phyloP scores from a whole-genome alignment of 805 yeast genomes.

The Starmerella potacharoeniae region DNA sequence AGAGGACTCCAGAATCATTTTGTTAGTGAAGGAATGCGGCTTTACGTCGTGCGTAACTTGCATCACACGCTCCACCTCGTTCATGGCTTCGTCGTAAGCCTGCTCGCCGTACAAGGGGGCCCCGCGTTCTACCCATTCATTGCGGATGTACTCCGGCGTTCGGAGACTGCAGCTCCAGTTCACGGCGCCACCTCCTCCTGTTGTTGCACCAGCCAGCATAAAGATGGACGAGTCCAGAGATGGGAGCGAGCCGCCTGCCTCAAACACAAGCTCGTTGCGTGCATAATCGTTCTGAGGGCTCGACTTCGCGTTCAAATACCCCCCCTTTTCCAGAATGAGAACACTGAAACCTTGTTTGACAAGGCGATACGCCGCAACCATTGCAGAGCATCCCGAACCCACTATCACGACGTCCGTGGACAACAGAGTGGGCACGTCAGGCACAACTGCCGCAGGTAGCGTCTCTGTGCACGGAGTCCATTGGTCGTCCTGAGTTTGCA shows the following conservation, averaged over 20 bases:
- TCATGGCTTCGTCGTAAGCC: constrained; percentile 36
- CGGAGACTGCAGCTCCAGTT: constrained; percentile 47
- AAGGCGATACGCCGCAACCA: constrained; percentile 41
- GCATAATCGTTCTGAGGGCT: constrained; percentile 31
- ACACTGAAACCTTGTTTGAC: constrained; percentile 35
- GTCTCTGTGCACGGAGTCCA: not conserved
- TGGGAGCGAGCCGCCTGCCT: constrained; percentile 32
- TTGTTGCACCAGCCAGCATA: constrained; percentile 41
- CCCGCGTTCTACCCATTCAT: constrained; percentile 41
- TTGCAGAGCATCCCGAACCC: constrained; percentile 46
- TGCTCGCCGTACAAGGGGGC: constrained; percentile 38
- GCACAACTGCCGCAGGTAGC: not conserved
- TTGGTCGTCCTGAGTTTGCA: not conserved
- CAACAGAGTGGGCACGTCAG: constrained; percentile 8
- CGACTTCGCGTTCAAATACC: constrained; percentile 32
- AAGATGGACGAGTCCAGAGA: constrained; percentile 30
- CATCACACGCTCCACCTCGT: constrained; percentile 39
- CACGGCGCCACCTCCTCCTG: constrained; percentile 49
- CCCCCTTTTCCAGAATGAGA: constrained; percentile 43
- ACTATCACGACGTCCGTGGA: constrained; percentile 35
- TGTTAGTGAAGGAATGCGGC: constrained; percentile 37
- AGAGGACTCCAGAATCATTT: constrained; percentile 36
- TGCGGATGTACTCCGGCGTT: constrained; percentile 40
- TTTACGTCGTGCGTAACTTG: constrained; percentile 34
- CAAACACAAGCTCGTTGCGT: constrained; percentile 33